These are phyloP conservation scores for Saccharomycopsis sp. DNA, from an alignment of 805 yeast genomes.

Conservation along the genomic window DNA sequence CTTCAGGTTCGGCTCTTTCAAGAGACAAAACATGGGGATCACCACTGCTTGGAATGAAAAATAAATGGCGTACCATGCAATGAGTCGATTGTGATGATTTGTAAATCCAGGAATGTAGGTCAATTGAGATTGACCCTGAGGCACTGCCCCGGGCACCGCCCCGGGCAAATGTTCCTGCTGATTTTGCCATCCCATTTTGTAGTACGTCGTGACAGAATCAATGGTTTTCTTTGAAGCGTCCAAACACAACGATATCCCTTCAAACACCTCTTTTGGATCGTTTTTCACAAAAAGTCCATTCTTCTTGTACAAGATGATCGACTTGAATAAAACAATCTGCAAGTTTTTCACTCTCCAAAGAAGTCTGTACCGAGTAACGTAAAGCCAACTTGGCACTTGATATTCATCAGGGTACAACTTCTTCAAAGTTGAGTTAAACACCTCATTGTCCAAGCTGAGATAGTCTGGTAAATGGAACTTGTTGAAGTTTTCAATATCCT, in stretches of 20 bases:
- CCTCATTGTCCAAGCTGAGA: slow-evolving; percentile 34
- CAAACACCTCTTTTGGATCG: slow-evolving; percentile 35
- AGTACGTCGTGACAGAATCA: slow-evolving; percentile 32
- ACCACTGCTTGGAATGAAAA: slow-evolving; percentile 55
- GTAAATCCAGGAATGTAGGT: too few species aligned
- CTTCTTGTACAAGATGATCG: slow-evolving; percentile 47
- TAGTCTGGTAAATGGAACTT: slow-evolving; percentile 35
- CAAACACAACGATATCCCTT: slow-evolving; percentile 42
- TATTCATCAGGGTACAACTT: neutral
- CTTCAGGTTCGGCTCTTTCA: slow-evolving; percentile 41
- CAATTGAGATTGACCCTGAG: too few species aligned
- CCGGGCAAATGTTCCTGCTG: slow-evolving; percentile 7
- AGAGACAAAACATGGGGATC: slow-evolving; percentile 45
- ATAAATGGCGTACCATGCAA: slow-evolving; percentile 57
- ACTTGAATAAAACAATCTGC: slow-evolving; percentile 45
- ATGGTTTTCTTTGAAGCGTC: slow-evolving; percentile 46
- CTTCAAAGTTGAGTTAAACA: slow-evolving; percentile 19
- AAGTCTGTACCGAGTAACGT: slow-evolving; percentile 42
- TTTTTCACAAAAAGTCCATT: slow-evolving; percentile 31
- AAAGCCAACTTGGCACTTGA: slow-evolving; percentile 38
- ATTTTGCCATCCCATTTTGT: too few species aligned
- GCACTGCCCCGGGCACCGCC: too few species aligned
- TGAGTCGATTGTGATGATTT: slow-evolving; percentile 19
- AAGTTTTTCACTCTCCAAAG: slow-evolving; percentile 52
- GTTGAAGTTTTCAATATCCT: slow-evolving; percentile 34